Conservation (phyloP, 805 yeast genomes). For the Metschnikowia matae region DNA sequence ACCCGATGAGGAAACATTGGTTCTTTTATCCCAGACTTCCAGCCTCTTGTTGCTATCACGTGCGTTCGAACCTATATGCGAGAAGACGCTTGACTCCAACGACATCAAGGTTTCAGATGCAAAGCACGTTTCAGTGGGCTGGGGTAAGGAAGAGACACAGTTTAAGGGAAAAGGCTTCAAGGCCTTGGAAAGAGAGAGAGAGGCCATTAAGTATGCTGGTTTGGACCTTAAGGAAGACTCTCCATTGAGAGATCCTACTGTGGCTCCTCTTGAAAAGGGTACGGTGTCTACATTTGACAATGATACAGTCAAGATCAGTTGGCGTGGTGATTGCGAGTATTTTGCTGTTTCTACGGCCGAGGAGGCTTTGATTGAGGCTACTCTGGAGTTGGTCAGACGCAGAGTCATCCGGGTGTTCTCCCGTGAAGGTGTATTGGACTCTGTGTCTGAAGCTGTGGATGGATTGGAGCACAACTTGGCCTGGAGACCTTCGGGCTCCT, state of each 20-base stretch:
- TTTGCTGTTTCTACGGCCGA: conserved; percentile 68
- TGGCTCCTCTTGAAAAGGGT: conserved; percentile 71
- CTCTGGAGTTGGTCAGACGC: conserved; percentile 41
- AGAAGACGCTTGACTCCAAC: conserved; percentile 49
- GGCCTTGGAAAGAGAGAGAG: conserved; percentile 60
- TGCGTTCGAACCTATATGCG: conserved; percentile 73
- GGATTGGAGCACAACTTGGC: conserved; percentile 68
- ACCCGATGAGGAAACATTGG: conserved; percentile 83
- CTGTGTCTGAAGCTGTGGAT: conserved; percentile 87
- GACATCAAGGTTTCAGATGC: conserved; percentile 61
- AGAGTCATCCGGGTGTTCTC: conserved; percentile 81
- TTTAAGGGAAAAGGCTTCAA: conserved; percentile 91
- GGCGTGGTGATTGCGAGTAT: conserved; percentile 95
- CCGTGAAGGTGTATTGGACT: conserved; percentile 71
- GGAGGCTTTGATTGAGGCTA: conserved; percentile 39
- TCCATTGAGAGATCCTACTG: conserved; percentile 80
- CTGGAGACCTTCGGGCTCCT: conserved; percentile 90
- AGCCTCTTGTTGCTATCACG: conserved; percentile 68
- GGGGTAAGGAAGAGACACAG: conserved; percentile 98
- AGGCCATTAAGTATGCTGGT: conserved; percentile 60
- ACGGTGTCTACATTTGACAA: conserved; percentile 53
- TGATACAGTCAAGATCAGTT: conserved; percentile 51
- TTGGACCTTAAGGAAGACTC: conserved; percentile 56
- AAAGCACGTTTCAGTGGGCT: conserved; percentile 91
- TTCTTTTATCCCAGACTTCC: conserved; percentile 58